phyloP scores from a whole-genome alignment of 805 yeast genomes.

The Sugiyamaella marilandica region DNA sequence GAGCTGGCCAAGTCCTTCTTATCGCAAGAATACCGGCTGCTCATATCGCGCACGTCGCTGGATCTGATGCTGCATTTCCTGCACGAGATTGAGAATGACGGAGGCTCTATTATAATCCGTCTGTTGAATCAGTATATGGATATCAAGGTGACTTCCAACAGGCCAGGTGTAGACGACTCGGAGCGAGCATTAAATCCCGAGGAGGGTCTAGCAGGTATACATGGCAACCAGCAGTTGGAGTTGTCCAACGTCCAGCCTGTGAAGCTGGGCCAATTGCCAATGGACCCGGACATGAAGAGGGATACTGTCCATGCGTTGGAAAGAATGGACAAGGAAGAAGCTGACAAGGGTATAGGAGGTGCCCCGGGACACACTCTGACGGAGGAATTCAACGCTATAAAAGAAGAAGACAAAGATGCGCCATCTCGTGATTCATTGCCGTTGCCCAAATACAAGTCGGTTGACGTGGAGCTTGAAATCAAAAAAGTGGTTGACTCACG shows the following conservation, averaged over 20 bases:
- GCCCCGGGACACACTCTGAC: constrained; percentile 39
- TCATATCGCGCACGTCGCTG: constrained; percentile 77
- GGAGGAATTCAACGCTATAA: constrained; percentile 61
- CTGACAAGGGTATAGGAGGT: constrained; percentile 15
- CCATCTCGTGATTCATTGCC: constrained; percentile 78
- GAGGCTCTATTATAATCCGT: constrained; percentile 83
- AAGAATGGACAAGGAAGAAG: constrained; percentile 51
- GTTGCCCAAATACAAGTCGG: constrained; percentile 74
- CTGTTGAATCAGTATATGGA: constrained; percentile 79
- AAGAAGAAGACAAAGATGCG: constrained; percentile 45
- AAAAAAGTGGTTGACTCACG: constrained; percentile 77
- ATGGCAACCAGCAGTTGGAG: constrained; percentile 40
- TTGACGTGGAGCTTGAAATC: constrained; percentile 76
- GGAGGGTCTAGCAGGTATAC: constrained; percentile 33
- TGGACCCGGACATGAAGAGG: constrained; percentile 76
- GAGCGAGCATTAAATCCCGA: constrained; percentile 40
- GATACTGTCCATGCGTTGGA: constrained; percentile 83
- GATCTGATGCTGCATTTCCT: constrained; percentile 79
- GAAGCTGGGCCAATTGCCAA: constrained; percentile 76
- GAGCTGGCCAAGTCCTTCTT: constrained; percentile 73
- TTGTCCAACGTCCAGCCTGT: constrained; percentile 67
- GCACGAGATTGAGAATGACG: constrained; percentile 87
- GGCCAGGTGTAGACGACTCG: constrained; percentile 31
- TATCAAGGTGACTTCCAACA: constrained; percentile 30
- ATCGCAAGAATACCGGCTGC: constrained; percentile 65